These are phyloP conservation scores for Colletotrichum karsti DNA, from an alignment of 2,329 filamentous ascomycete species.

Conservation along the genomic window DNA sequence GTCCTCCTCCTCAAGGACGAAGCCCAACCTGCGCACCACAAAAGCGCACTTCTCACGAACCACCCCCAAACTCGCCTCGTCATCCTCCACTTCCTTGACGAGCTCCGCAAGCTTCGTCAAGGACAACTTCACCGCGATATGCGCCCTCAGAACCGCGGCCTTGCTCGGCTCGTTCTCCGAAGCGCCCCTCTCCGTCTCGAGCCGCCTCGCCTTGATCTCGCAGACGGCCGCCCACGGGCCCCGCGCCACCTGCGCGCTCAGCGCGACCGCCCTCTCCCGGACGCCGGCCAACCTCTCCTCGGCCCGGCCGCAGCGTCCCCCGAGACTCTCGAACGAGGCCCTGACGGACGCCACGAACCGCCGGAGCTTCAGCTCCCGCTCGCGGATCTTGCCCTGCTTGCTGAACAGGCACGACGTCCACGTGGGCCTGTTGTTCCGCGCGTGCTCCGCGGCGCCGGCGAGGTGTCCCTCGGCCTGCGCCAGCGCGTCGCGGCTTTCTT, in stretches of 20 bases:
- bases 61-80: not conserved
- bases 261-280: not conserved
- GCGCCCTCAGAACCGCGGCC: not conserved
- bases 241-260: not conserved
- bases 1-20: not conserved
- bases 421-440: too few relatives aligned
- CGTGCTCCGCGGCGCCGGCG: too few relatives aligned
- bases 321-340: not conserved
- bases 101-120: not conserved
- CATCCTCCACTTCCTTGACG: not conserved
- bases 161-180: not conserved
- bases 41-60: not conserved
- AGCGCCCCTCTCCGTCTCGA: not conserved
- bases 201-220: not conserved
- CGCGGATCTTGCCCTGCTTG: too few relatives aligned
- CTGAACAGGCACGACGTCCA: too few relatives aligned
- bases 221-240: not conserved
- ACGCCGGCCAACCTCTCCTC: not conserved
- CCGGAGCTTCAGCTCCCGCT: too few relatives aligned
- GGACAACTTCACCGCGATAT: accelerated
- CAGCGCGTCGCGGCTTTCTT: too few relatives aligned
- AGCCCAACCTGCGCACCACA: not conserved
- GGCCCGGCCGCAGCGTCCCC: not conserved
- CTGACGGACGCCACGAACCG: too few relatives aligned
- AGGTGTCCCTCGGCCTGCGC: too few relatives aligned